Evolutionary conservation across 208 protist species (phyloP).

Genomic region (Angomonas ambiguus): DNA sequence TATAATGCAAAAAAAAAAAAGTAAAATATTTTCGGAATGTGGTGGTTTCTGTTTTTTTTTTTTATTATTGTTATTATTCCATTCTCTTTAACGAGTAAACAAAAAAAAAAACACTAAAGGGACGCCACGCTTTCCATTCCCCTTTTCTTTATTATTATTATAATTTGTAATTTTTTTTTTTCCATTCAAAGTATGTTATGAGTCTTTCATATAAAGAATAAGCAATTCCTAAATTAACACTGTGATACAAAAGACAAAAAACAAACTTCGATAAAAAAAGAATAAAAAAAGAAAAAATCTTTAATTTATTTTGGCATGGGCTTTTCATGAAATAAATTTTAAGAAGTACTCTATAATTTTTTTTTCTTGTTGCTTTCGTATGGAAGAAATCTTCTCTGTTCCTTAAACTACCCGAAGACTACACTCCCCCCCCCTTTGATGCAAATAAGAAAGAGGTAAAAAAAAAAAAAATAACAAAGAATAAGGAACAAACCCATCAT

Average conservation of each 20-base stretch:
- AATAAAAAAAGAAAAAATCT: background rate
- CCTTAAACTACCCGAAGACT: too few species aligned
- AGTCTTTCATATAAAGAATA: too few species aligned
- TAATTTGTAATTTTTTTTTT: slow-evolving; percentile 9
- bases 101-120: background rate
- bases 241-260: background rate
- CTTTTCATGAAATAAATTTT: too few species aligned
- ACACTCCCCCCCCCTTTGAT: too few species aligned
- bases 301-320: too few species aligned
- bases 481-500: background rate
- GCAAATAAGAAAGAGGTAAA: too few species aligned
- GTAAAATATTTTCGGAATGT: too few species aligned
- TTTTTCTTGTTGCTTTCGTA: background rate
- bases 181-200: background rate
- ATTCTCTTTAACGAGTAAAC: background rate
- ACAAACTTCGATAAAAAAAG: background rate
- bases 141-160: slow-evolving; percentile 6
- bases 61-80: background rate
- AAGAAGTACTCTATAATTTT: background rate
- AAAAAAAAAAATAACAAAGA: background rate
- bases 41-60: background rate
- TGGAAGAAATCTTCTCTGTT: background rate
- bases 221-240: background rate
- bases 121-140: background rate
- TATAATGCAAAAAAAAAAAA: background rate